These are phyloP conservation scores for Aureobasidium sp. DNA, from an alignment of 2,329 filamentous ascomycete species.

Conservation along the genomic window DNA sequence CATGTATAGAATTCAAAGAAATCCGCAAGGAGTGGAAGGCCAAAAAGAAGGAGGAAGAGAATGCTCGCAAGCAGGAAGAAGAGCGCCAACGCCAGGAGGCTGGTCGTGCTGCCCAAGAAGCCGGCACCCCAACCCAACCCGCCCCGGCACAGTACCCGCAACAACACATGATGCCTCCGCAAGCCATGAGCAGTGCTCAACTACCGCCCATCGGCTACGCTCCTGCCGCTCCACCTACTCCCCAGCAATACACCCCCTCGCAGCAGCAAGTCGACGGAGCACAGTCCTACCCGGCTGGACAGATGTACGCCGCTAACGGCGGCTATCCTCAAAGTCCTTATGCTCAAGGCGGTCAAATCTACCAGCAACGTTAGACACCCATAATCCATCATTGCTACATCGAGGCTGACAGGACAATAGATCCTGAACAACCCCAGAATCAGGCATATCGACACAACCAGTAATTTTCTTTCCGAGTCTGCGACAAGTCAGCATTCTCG, in stretches of 20 bases:
- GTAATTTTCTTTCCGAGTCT: constrained; percentile 8
- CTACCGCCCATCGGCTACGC: constrained; percentile 47
- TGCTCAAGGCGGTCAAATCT: constrained; percentile 41
- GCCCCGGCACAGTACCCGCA: constrained; percentile 39
- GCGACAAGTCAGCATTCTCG: background rate
- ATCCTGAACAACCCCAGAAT: constrained; percentile 19
- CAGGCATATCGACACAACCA: constrained; percentile 19
- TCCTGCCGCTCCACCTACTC: constrained; percentile 37
- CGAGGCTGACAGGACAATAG: constrained; percentile 9
- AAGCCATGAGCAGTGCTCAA: constrained; percentile 40
- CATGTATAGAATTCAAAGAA: constrained; percentile 82
- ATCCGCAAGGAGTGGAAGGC: constrained; percentile 99
- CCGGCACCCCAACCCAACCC: constrained; percentile 43
- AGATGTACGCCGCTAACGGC: constrained; percentile 34
- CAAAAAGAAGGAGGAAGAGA: constrained; percentile 98
- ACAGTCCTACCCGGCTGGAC: constrained; percentile 39
- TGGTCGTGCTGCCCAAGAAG: constrained; percentile 47
- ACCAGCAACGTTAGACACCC: constrained; percentile 32
- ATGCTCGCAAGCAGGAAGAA: constrained; percentile 80
- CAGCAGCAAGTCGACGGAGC: constrained; percentile 43
- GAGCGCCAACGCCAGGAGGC: constrained; percentile 68
- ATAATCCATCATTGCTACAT: background rate
- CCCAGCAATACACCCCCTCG: constrained; percentile 40
- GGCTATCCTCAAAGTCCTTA: constrained; percentile 48
- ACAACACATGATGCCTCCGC: constrained; percentile 38